Conservation (phyloP, 306 rosid genomes). For the Prunus campanulata region DNA sequence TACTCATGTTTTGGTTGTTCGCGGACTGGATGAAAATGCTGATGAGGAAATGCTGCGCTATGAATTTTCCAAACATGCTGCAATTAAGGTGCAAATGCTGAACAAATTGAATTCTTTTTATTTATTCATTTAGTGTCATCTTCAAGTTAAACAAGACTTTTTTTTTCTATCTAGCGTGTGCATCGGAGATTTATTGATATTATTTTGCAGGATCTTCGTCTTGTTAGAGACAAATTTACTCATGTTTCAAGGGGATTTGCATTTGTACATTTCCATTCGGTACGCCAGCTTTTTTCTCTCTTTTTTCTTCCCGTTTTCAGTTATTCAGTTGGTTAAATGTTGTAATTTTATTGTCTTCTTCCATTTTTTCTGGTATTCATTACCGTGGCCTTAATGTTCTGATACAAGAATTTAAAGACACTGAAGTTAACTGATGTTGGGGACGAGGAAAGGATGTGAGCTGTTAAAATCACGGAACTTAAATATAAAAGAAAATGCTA, state of each 20-base stretch:
- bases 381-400: neutral
- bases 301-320: neutral
- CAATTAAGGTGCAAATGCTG: conserved; percentile 65
- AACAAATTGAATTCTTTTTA: neutral
- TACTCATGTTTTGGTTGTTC: conserved; percentile 98
- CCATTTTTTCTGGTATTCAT: neutral
- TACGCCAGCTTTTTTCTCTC: conserved; percentile 27
- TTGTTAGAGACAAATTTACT: conserved; percentile 95
- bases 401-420: neutral
- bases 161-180: neutral
- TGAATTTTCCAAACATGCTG: conserved; percentile 96
- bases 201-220: conserved; percentile 87
- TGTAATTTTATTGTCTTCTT: neutral
- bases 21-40: conserved; percentile 98
- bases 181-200: conserved; percentile 7
- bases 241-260: conserved; percentile 99
- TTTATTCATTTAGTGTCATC: neutral
- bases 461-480: neutral
- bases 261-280: conserved; percentile 95
- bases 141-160: neutral
- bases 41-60: conserved; percentile 99
- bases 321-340: neutral
- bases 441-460: neutral
- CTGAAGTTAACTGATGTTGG: neutral
- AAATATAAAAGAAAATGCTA: neutral